Conservation (phyloP, 768 basidiomycete genomes). For the Cubamyces lactineus region DNA sequence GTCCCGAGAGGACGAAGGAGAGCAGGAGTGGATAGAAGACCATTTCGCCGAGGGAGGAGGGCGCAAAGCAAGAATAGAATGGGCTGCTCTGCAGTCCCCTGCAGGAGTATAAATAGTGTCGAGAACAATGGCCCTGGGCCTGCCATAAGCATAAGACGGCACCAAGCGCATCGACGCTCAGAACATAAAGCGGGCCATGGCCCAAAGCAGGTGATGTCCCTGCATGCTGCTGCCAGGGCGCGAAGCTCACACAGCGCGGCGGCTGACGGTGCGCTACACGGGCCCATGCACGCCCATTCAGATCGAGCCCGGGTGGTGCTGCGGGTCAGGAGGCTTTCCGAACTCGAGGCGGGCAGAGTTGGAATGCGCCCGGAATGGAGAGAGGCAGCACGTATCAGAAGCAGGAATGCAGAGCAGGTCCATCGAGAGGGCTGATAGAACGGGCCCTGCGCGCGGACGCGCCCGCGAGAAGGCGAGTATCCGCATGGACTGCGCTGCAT, state of each 20-base stretch:
- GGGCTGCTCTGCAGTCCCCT: constrained; percentile 11
- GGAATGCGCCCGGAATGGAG: neutral
- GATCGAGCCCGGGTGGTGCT: constrained; percentile 10
- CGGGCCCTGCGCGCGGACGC: neutral
- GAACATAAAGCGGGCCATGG: constrained; percentile 1
- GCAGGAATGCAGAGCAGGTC: neutral
- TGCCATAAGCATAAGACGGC: neutral
- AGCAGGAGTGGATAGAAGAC: constrained; percentile 5
- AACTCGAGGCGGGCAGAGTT: neutral
- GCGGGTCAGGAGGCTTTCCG: constrained; percentile 8
- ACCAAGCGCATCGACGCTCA: neutral
- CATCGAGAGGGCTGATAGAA: neutral
- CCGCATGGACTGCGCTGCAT: constrained; percentile 16
- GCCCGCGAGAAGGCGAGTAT: constrained; percentile 10
- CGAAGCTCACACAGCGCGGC: neutral
- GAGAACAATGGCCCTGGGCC: constrained; percentile 1
- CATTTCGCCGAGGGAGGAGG: constrained; percentile 4
- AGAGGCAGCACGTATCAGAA: constrained; percentile 9
- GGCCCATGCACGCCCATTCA: neutral
- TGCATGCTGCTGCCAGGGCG: constrained; percentile 3
- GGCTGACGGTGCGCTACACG: neutral
- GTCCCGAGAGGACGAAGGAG: neutral
- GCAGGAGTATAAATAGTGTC: constrained; percentile 19
- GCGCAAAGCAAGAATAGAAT: neutral
- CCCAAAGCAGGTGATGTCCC: constrained; percentile 3